Evolutionary conservation across 2,329 filamentous ascomycete genomes (phyloP), one percentile per base, ranked within the genome.

Genomic region (Tolypocladium tundrense): DNA sequence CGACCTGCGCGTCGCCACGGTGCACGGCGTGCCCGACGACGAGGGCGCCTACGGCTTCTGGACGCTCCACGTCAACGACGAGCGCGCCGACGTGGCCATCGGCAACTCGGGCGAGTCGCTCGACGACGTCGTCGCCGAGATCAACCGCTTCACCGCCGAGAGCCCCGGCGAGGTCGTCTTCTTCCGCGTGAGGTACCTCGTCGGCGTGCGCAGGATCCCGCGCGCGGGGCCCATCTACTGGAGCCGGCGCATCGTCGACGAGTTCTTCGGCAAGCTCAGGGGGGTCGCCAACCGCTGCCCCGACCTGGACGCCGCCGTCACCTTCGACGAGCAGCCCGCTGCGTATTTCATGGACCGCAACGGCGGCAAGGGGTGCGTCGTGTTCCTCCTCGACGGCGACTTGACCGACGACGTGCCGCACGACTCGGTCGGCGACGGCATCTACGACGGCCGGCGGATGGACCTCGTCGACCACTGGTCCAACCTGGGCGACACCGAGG

Each of bases 31-130:
- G 27, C 13, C 58, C 3, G 41, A 58, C 3, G 41, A 58, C 9
- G 53, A 56, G 7, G 16, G 16, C 9, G 39, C 59, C 7, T 64
- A 66, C 21, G 60, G 73, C 43, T 79, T 74, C 67, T 73, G 75
- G 59, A 70, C 72, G 16, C 72, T 75, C 37, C 73, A 78, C 56
- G 75, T 77, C 58, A 73, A 69, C 54, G 66, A 72, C 53, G 64
- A 72, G 57, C 60, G 53, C 37, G 66, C 64, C 41, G 65, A 69
- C 4, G 63, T 71, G 3, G 73, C 72, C 65, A 62, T 79, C 4
- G 77, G 77, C 19, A 76, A 74, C 45, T 73, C 75, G n/a, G 77
- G 78, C 2, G 72, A 77, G 62, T 68, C 69, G 4, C 67, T 80
- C 1, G 65, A 70, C 24, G 71, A 76, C 3, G 70, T 79, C 19